A percentile compares a stretch with the other conserved stretches of the same genome.
phyloP scores from a whole-genome alignment of 805 yeast genomes.

The Saturnispora ahearnii region DNA sequence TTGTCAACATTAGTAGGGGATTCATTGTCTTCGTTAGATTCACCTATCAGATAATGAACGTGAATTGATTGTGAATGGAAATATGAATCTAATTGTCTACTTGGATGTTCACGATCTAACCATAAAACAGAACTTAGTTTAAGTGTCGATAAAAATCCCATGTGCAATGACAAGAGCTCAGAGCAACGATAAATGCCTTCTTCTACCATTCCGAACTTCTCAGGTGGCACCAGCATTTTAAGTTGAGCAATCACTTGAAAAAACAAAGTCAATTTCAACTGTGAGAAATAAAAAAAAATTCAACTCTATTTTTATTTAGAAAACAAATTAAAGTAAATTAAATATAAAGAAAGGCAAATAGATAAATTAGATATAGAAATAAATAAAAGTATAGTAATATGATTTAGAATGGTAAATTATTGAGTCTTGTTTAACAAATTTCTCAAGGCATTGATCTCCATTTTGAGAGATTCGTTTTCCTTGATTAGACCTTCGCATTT shows the following conservation, averaged over 20 bases:
- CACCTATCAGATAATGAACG: constrained; percentile 33
- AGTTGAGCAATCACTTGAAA: neutral
- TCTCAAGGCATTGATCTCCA: constrained; percentile 49
- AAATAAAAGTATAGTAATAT: neutral
- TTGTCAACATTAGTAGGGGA: constrained; percentile 13
- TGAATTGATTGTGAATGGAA: constrained; percentile 49
- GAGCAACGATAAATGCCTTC: constrained; percentile 79
- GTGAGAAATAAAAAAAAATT: neutral
- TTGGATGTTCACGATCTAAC: constrained; percentile 80
- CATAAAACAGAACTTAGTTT: constrained; percentile 58
- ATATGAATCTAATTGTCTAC: constrained; percentile 58
- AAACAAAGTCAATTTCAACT: neutral
- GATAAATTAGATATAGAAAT: neutral
- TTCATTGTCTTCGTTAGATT: constrained; percentile 20
- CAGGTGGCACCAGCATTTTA: constrained; percentile 85
- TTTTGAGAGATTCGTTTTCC: constrained; percentile 50
- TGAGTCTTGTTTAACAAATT: constrained; percentile 31
- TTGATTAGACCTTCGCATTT: constrained; percentile 57
- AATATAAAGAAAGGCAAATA: neutral
- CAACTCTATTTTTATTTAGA: neutral
- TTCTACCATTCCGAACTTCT: constrained; percentile 86
- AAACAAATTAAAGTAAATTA: neutral
- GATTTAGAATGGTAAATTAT: neutral
- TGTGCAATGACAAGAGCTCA: constrained; percentile 63
- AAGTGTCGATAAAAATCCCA: constrained; percentile 71